Percentiles rank a stretch among this genome's conserved stretches.
Conservation (phyloP, 2,329 filamentous ascomycete species). For the Monosporascus sp. region DNA sequence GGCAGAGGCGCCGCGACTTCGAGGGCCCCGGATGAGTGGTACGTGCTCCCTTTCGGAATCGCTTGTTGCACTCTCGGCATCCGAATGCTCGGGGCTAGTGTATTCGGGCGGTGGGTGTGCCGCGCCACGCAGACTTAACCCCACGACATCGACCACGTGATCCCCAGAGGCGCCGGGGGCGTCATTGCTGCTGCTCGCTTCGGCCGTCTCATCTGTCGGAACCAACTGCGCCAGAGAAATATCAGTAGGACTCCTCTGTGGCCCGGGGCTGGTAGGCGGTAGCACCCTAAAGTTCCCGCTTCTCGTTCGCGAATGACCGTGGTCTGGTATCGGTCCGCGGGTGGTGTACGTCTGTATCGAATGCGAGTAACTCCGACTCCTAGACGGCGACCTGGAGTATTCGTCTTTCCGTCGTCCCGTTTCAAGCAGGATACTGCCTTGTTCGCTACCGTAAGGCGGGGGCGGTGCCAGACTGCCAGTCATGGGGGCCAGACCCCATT, state of each 20-base stretch:
- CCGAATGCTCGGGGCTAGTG: constrained; percentile 58
- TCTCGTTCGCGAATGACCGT: constrained; percentile 66
- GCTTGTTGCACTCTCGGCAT: constrained; percentile 48
- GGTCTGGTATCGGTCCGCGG: constrained; percentile 38
- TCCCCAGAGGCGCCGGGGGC: constrained; percentile 27
- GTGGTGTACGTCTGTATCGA: constrained; percentile 38
- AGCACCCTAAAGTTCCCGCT: constrained; percentile 75
- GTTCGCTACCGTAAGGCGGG: constrained; percentile 93
- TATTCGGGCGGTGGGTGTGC: constrained; percentile 67
- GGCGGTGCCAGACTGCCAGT: constrained; percentile 92
- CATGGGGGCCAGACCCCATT: constrained; percentile 96
- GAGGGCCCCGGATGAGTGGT: constrained; percentile 45
- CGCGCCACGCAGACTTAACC: constrained; percentile 47
- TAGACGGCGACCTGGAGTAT: constrained; percentile 37
- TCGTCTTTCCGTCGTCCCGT: constrained; percentile 64
- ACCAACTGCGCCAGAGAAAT: constrained; percentile 88
- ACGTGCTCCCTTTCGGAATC: constrained; percentile 53
- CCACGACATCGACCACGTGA: constrained; percentile 31
- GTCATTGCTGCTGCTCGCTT: constrained; percentile 49
- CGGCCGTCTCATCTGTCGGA: constrained; percentile 65
- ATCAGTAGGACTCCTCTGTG: constrained; percentile 85
- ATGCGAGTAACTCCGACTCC: constrained; percentile 38
- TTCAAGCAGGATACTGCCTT: constrained; percentile 91
- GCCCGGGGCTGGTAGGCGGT: constrained; percentile 78
- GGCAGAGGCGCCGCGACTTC: constrained; percentile 45